Evolutionary conservation across 768 basidiomycete species (phyloP), one percentile per base, ranked within the genome.

Genomic region (Leccinellum luteum): DNA sequence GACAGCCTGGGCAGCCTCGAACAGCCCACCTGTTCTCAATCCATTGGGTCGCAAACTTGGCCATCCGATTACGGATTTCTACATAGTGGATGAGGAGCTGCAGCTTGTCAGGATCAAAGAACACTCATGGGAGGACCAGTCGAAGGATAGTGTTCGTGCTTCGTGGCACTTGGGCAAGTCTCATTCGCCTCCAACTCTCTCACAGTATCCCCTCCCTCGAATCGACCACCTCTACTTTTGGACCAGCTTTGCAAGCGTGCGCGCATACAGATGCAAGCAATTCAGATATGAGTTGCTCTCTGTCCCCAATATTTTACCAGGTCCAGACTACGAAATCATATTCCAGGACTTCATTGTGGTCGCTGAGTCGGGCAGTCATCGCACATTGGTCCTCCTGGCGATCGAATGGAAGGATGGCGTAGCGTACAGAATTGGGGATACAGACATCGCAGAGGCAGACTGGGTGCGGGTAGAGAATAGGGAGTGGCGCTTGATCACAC

Each of bases 181-280:
- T n/a, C 13, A 48, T 6, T 47, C 31, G 9, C 9, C 7, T 23
- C 48, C 2, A 43, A 6, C 27, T 12, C 31, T 17, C 14, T 7
- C 35, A 2, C 28, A 25, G 7, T 14, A 19, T 3, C 12, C 54
- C 12, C 5, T 13, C 3, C 12, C 9, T 1, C 43, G 1, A 32
- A 32, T 55, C 2, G 64, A 60, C 8, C 64, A 51, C 2, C 19
- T 65, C 8, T 27, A 23, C 25, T 65, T 66, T 17, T 65, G 64
- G 64, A 66, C 64, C 3, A 57, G 55, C 27, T 4, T 47, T 43
- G 64, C 53, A 5, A 62, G 43, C 14, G 2, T 51, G 30, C 52
- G 13, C 17, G 44, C 10, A 0, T 9, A 48, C n/a, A 58, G 55
- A 38, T 4, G n/a, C 1, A 12, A 27, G 41, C 32, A 44, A n/a